These are phyloP conservation scores for Phytophthora europaea DNA, from an alignment of 352 stramenopile genomes.

Conservation along the genomic window DNA sequence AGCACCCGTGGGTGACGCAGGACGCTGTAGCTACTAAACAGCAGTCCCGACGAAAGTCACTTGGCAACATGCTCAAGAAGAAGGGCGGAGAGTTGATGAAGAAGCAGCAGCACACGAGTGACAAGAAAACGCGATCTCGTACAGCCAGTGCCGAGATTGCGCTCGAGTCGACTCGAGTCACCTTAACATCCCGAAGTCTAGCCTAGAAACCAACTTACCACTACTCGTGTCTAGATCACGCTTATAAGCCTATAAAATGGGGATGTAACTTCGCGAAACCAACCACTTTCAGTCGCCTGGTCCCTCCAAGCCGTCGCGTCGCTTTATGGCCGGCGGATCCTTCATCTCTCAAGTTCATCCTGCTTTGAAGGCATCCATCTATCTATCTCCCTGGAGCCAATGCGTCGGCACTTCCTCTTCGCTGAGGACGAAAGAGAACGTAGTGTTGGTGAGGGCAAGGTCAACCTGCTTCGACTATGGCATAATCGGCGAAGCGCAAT, in stretches of 20 bases:
- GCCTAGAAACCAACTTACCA: conserved; percentile 14
- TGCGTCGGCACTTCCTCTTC: conserved; percentile 78
- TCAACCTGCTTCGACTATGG: conserved; percentile 66
- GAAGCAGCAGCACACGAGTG: conserved; percentile 26
- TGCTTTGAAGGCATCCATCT: not conserved
- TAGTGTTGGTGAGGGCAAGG: conserved; percentile 64
- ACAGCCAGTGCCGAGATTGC: conserved; percentile 63
- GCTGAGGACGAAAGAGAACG: conserved; percentile 64
- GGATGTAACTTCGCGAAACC: conserved; percentile 23
- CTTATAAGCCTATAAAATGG: conserved; percentile 29
- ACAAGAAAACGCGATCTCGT: conserved; percentile 36
- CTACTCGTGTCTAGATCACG: conserved; percentile 15
- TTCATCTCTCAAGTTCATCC: not conserved
- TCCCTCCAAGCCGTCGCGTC: conserved; percentile 30
- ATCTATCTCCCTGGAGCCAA: conserved; percentile 9
- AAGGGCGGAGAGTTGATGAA: conserved; percentile 44
- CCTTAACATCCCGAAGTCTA: conserved; percentile 44
- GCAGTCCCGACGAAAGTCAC: conserved; percentile 36
- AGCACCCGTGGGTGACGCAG: conserved; percentile 62
- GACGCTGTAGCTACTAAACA: conserved; percentile 10
- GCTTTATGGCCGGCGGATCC: conserved; percentile 12
- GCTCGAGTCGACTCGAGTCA: conserved; percentile 67
- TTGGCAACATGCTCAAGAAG: conserved; percentile 36
- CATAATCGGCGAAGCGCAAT: conserved; percentile 53
- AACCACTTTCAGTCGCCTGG: conserved; percentile 14